phyloP scores from a whole-genome alignment of 176 grass and related monocot genomes.

The Paspalum notatum region DNA sequence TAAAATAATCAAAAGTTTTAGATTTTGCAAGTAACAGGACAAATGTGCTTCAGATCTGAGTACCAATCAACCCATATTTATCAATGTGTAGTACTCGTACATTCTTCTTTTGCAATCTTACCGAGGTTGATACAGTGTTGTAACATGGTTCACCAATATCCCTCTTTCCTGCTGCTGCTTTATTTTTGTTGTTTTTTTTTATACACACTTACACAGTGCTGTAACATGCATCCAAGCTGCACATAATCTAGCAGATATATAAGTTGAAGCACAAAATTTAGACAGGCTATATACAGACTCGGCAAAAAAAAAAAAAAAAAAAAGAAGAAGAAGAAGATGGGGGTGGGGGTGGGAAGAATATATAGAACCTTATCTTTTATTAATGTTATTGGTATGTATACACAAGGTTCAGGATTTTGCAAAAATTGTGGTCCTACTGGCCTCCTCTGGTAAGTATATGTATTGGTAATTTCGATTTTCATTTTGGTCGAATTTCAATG shows the following conservation, averaged over 20 bases:
- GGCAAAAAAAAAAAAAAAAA: too few relatives aligned
- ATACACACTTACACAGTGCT: constrained; percentile 39
- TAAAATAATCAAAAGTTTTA: constrained; percentile 41
- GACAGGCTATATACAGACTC: background rate
- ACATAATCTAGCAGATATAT: constrained; percentile 34
- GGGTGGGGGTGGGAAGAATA: too few relatives aligned
- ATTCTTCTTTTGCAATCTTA: constrained; percentile 44
- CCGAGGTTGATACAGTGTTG: constrained; percentile 45
- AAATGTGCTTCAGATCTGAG: constrained; percentile 58
- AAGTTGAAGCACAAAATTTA: constrained; percentile 12
- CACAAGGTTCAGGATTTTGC: too few relatives aligned
- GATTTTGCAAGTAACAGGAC: constrained; percentile 39
- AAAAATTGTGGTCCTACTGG: too few relatives aligned
- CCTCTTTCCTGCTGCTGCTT: constrained; percentile 11
- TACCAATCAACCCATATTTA: constrained; percentile 43
- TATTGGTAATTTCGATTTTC: too few relatives aligned
- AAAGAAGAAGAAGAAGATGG: too few relatives aligned
- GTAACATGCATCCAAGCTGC: constrained; percentile 35
- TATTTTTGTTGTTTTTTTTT: background rate
- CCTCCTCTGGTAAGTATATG: too few relatives aligned
- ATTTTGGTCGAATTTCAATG: too few relatives aligned
- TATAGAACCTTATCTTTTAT: too few relatives aligned
- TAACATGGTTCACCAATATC: constrained; percentile 45
- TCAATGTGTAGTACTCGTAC: constrained; percentile 32
- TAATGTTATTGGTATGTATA: too few relatives aligned